These are phyloP conservation scores for Thalassiosira allenii DNA, from an alignment of 352 stramenopile species.

Conservation along the genomic window DNA sequence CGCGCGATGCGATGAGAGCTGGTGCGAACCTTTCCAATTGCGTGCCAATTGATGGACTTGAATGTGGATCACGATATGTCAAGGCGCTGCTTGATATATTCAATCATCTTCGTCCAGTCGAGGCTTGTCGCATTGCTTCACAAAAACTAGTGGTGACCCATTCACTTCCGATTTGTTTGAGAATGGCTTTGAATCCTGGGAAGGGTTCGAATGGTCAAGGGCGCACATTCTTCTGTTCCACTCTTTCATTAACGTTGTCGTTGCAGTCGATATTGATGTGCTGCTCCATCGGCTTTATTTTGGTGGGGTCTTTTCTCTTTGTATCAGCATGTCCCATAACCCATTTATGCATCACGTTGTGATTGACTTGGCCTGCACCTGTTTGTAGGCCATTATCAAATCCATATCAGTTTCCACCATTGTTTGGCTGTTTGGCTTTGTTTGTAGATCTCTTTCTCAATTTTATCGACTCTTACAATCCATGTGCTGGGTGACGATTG, in stretches of 20 bases:
- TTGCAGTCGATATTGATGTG: conserved; percentile 16
- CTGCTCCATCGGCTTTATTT: conserved; percentile 7
- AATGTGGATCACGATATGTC: neutral
- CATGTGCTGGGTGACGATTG: neutral
- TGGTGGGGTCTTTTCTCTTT: neutral
- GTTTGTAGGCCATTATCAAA: conserved; percentile 15
- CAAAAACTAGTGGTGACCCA: conserved; percentile 25
- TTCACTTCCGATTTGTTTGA: conserved; percentile 1
- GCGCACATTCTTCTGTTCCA: neutral
- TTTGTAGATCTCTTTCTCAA: neutral
- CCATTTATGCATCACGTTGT: neutral
- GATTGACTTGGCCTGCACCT: neutral
- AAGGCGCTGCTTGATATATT: conserved; percentile 4
- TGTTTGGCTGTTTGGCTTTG: conserved; percentile 2
- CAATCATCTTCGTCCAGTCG: neutral
- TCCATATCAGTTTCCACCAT: conserved; percentile 26
- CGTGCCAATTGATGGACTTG: conserved; percentile 3
- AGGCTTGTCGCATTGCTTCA: neutral
- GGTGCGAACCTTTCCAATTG: conserved; percentile 7
- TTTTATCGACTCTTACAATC: neutral
- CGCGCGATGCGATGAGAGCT: neutral
- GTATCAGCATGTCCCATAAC: conserved; percentile 11
- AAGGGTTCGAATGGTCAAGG: neutral
- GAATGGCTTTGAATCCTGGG: conserved; percentile 15
- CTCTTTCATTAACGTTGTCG: neutral